These are phyloP conservation scores for Fragilaria crotonensis DNA, from an alignment of 108 stramenopile genomes.

Conservation along the genomic window DNA sequence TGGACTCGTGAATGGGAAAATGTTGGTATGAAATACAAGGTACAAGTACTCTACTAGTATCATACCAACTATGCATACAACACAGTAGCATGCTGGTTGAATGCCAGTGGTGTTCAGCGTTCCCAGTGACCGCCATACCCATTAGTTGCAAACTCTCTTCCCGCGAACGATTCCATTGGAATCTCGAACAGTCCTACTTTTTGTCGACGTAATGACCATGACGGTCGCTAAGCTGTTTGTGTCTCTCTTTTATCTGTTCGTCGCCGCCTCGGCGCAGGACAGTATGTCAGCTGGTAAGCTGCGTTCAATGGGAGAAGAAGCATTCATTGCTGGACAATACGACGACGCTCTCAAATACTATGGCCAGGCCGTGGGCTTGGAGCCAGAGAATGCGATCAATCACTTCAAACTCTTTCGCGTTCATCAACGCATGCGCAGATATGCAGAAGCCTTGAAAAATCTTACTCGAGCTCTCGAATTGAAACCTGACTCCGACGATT, in stretches of 20 bases:
- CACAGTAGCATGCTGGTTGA: too few relatives aligned
- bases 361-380: slow-evolving; percentile 63
- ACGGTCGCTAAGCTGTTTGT: neutral
- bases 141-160: too few relatives aligned
- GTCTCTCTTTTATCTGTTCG: neutral
- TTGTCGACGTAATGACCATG: too few relatives aligned
- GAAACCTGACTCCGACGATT: slow-evolving; percentile 28
- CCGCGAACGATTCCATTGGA: too few relatives aligned
- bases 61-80: too few relatives aligned
- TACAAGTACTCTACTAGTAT: too few relatives aligned
- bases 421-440: slow-evolving; percentile 61
- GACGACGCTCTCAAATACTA: slow-evolving; percentile 57
- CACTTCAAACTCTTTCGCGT: slow-evolving; percentile 87
- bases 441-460: slow-evolving; percentile 48
- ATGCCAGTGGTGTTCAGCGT: too few relatives aligned
- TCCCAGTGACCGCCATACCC: too few relatives aligned
- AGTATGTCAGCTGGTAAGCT: slow-evolving; percentile 63
- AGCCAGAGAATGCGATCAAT: slow-evolving; percentile 86
- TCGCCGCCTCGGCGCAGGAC: neutral
- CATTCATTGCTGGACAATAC: slow-evolving; percentile 45
- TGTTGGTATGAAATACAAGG: too few relatives aligned
- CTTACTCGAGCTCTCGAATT: slow-evolving; percentile 57
- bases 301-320: slow-evolving; percentile 62
- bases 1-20: too few relatives aligned
- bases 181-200: too few relatives aligned